Base-by-base conservation (phyloP, 345 rosid genomes). In the Citrus trifoliata region DNA sequence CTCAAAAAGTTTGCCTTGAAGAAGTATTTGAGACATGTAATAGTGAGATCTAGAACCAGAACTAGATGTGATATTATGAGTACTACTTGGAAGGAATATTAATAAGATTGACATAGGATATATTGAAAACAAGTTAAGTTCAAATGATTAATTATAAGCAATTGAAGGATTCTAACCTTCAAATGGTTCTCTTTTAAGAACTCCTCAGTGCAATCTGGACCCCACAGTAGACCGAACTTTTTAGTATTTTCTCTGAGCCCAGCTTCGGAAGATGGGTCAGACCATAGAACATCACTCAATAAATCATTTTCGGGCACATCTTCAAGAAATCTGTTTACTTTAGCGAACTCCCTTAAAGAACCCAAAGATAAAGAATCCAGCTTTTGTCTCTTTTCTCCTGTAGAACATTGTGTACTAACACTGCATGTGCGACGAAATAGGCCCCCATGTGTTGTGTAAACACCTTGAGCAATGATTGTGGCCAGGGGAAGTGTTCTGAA, bases 391-490 rank as follows among this genome's bases (percentile, higher is more conserved):
- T 85, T 75, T 40, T 14, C 27, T 42, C 70, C 75, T 21, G 78
- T 77, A 55, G 80, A 74, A 73, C 33, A 12, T 33, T 33, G 63
- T 56, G 32, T 4, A 22, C 21, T 33, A 19, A 48, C 82, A 79
- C 71, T 61, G 6, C 40, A 62, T 63, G 70, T 71, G 30, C 83
- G 81, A 70, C 85, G 85, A 72, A 85, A 87, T 61, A 87, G 85
- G 40, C 90, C 90, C 58, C 90, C 90, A 73, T 87, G 88, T 10
- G 88, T 83, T 74, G 87, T 82, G 76, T 83, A 85, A 66, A 85
- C 76, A 38, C 80, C 80, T 33, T 80, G 58, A 38, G 75, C 80
- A 73, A 87, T 80, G 48, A 87, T 68, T 2, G 84, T 81, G 21
- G 85, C 88, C 73, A 87, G 78, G 60, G 90, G 90, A 79, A 87